These are phyloP conservation scores for Entophlyctis helioformis DNA, from an alignment of 192 early-diverging fungal species.

Conservation along the genomic window DNA sequence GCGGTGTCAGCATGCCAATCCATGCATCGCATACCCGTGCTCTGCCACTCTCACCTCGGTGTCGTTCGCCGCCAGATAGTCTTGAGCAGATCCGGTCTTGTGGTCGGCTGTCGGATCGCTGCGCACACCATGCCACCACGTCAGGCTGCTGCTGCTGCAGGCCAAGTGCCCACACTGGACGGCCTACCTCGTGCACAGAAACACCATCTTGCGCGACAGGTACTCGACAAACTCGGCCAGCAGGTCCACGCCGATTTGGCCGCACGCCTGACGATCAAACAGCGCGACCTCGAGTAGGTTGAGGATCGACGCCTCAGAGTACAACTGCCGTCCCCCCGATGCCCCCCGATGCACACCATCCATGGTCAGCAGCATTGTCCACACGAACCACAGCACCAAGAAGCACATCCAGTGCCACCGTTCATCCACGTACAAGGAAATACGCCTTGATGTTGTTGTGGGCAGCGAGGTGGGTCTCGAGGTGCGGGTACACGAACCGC, in stretches of 20 bases:
- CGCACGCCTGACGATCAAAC: conserved; percentile 14
- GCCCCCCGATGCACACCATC: neutral
- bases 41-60: too few species aligned
- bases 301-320: conserved; percentile 37
- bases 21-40: too few species aligned
- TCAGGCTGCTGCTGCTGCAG: too few species aligned
- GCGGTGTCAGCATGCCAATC: too few species aligned
- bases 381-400: too few species aligned
- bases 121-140: too few species aligned
- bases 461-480: conserved; percentile 7
- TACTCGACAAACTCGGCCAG: conserved; percentile 34
- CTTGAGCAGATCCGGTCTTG: neutral
- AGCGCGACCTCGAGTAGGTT: conserved; percentile 40
- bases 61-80: too few species aligned
- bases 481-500: conserved; percentile 19
- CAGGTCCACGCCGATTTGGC: conserved; percentile 17
- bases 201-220: conserved; percentile 20
- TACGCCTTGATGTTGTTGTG: conserved; percentile 20
- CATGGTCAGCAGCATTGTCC: neutral
- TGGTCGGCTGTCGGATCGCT: neutral
- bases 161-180: too few species aligned
- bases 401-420: too few species aligned
- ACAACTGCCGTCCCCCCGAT: too few species aligned
- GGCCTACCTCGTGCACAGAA: conserved; percentile 17
- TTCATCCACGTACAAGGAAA: conserved; percentile 18